phyloP scores from a whole-genome alignment of 73 alveolate species.

The Tetrahymena thermophila region DNA sequence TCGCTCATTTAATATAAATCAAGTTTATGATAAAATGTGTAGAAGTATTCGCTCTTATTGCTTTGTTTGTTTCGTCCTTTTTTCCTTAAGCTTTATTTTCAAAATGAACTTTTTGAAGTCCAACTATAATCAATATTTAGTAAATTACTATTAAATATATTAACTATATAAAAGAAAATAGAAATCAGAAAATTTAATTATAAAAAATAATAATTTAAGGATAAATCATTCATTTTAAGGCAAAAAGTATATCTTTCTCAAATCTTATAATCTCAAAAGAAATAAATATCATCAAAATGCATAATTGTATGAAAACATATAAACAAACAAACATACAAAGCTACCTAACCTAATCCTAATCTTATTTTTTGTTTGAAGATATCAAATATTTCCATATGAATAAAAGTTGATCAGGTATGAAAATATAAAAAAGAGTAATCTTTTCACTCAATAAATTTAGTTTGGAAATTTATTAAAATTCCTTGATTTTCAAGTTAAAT shows the following conservation, averaged over 20 bases:
- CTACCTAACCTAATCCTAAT: slow-evolving; percentile 1
- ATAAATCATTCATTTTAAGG: neutral
- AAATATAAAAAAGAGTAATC: too few relatives aligned
- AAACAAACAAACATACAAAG: neutral
- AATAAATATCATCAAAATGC: too few relatives aligned
- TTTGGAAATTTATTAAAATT: too few relatives aligned
- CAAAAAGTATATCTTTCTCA: neutral
- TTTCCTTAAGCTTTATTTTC: neutral
- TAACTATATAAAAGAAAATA: neutral
- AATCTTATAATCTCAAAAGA: neutral
- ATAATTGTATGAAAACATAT: too few relatives aligned
- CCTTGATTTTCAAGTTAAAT: too few relatives aligned
- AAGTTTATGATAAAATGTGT: too few relatives aligned
- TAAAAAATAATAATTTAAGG: neutral
- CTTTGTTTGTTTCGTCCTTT: too few relatives aligned
- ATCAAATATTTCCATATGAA: neutral
- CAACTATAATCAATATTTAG: neutral
- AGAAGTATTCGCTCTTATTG: too few relatives aligned
- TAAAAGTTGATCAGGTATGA: neutral
- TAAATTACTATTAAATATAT: neutral
- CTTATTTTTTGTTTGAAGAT: neutral
- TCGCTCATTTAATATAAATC: neutral
- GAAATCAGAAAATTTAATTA: neutral
- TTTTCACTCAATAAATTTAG: too few relatives aligned
- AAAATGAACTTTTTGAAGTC: neutral